Evolutionary conservation across 2,329 filamentous ascomycete genomes (phyloP), one percentile per base, ranked within the genome.

Genomic region (Botrytis deweyae): DNA sequence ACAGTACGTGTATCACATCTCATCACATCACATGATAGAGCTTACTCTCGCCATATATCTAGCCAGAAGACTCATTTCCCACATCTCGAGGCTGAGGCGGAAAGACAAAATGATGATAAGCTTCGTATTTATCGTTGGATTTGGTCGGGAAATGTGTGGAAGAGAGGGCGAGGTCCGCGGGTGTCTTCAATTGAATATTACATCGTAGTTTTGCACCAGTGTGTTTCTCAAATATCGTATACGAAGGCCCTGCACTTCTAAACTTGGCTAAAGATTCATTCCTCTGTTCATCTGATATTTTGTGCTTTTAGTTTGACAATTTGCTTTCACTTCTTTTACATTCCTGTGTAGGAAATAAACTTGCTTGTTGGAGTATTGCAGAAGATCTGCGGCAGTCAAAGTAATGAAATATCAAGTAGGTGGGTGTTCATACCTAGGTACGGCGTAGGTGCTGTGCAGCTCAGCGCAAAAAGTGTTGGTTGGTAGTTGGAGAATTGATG

Each of bases 21-120:
- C 33, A n/a, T 68, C 65, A 29, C 9, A 29, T 68, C 65, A 68
- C 65, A 68, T 68, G 66, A 42, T 25, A 42, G 25, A 33, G 66
- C 66, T 58, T 58, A 68, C 49, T 42, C 46, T 52, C 25, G 38
- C 49, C 58, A 68, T 58, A 58, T 29, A 29, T 68, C 66, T 22
- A 40, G 25, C 20, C 5, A 29, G 18, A 1, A n/a, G 36, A 68
- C 7, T 49, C 25, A 55, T 55, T 55, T 42, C 12, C 29, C 46
- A 25, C 49, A 25, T 42, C 18, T 42, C 1, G 10, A 68, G 49
- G 25, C 25, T 33, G 36, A 33, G 42, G 49, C 25, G 49, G 36
- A 20, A 58, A 33, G n/a, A 14, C 1, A 10, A 25, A 9, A 20
- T 55, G 22, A 22, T 22, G 9, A 29, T 22, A 22, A 20, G 25